phyloP scores from a whole-genome alignment of 495 filamentous ascomycete genomes.

The Hypoxylon perforatum region DNA sequence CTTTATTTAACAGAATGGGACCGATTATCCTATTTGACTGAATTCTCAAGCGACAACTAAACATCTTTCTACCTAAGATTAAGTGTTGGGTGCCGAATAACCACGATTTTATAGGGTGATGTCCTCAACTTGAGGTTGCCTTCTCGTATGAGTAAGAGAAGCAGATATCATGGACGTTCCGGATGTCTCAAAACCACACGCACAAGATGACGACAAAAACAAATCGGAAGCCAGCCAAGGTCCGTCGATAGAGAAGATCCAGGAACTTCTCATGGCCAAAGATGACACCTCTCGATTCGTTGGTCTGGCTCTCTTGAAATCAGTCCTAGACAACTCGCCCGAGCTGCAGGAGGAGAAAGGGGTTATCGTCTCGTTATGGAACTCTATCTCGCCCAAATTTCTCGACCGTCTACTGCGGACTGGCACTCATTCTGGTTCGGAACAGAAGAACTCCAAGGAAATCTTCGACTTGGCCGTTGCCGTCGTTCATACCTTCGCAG shows the following conservation, averaged over 20 bases:
- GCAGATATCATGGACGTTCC: slow-evolving; percentile 34
- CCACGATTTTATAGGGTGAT: background rate
- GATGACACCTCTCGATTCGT: slow-evolving; percentile 75
- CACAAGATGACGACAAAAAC: background rate
- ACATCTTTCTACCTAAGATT: background rate
- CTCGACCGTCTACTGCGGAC: slow-evolving; percentile 69
- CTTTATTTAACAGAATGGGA: background rate
- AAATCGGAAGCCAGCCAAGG: slow-evolving; percentile 10
- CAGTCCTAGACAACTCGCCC: slow-evolving; percentile 65
- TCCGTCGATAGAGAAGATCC: slow-evolving; percentile 52
- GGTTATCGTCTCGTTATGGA: slow-evolving; percentile 58
- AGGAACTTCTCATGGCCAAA: slow-evolving; percentile 62
- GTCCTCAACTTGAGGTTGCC: slow-evolving; percentile 1
- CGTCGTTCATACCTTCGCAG: slow-evolving; percentile 68
- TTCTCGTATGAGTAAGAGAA: slow-evolving; percentile 19
- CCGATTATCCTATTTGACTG: background rate
- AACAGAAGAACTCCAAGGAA: slow-evolving; percentile 55
- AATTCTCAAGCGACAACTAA: background rate
- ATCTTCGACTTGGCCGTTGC: slow-evolving; percentile 71
- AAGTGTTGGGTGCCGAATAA: background rate
- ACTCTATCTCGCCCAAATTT: slow-evolving; percentile 66
- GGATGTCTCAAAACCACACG: slow-evolving; percentile 29
- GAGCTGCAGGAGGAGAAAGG: slow-evolving; percentile 55
- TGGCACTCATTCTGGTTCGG: slow-evolving; percentile 41
- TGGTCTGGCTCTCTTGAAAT: slow-evolving; percentile 70